phyloP scores from a whole-genome alignment of 768 basidiomycete species.

The Boletus tylopilopsis region DNA sequence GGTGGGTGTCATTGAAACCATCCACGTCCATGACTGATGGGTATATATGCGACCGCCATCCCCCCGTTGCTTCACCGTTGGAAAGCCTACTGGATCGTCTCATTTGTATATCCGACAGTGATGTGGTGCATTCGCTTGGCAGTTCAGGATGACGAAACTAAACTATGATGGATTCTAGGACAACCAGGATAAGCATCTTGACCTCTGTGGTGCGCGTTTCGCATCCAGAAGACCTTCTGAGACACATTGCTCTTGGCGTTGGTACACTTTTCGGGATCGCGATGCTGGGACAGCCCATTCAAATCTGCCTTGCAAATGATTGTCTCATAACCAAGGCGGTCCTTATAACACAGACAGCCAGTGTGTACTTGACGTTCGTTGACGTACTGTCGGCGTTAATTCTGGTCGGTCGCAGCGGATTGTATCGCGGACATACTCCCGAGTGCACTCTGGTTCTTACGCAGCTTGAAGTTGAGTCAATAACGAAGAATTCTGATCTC shows the following conservation, averaged over 20 bases:
- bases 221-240: constrained; percentile 13
- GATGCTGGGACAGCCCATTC: constrained; percentile 6
- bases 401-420: constrained; percentile 13
- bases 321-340: constrained; percentile 8
- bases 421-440: constrained; percentile 16
- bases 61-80: constrained; percentile 6
- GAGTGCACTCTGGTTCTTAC: constrained; percentile 17
- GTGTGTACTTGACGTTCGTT: constrained; percentile 9
- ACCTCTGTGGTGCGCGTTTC: constrained; percentile 21
- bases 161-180: constrained; percentile 13
- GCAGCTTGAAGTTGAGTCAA: constrained; percentile 10
- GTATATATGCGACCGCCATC: neutral
- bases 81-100: constrained; percentile 13
- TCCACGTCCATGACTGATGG: neutral
- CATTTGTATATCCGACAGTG: constrained; percentile 15
- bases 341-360: constrained; percentile 17
- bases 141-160: neutral
- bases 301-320: neutral
- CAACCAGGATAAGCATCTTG: constrained; percentile 24
- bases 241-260: neutral
- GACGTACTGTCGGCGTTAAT: neutral
- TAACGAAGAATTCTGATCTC: constrained; percentile 16
- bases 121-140: constrained; percentile 9
- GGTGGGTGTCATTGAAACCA: neutral
- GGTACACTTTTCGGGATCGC: constrained; percentile 16